Percentiles rank a stretch among this genome's conserved stretches.
phyloP scores from a whole-genome alignment of 306 rosid genomes.

The Castanopsis chinensis region DNA sequence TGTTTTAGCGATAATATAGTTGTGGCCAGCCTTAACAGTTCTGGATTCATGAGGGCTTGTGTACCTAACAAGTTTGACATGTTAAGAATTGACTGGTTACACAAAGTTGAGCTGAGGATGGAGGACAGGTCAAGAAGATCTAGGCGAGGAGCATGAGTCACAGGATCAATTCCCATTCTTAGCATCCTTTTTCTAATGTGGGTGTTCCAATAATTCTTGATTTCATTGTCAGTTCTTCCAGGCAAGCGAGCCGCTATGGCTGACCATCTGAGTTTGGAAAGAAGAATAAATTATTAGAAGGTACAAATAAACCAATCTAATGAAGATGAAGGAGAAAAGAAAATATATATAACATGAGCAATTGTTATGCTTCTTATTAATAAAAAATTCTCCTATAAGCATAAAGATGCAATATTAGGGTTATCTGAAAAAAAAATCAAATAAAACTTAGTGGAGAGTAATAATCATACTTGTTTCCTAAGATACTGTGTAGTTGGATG shows the following conservation, averaged over 20 bases:
- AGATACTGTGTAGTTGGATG: slow-evolving; percentile 74
- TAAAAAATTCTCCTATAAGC: not conserved
- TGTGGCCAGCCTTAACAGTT: slow-evolving; percentile 53
- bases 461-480: slow-evolving; percentile 83
- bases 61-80: slow-evolving; percentile 52
- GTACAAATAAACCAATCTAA: not conserved
- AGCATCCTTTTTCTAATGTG: slow-evolving; percentile 79
- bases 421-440: not conserved
- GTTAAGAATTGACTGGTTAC: slow-evolving; percentile 50
- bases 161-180: slow-evolving; percentile 80
- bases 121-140: slow-evolving; percentile 80
- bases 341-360: not conserved
- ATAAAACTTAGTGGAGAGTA: not conserved
- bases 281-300: not conserved
- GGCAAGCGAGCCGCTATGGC: slow-evolving; percentile 86
- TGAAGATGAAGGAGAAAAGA: not conserved
- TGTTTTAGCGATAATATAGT: slow-evolving; percentile 48
- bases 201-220: slow-evolving; percentile 95
- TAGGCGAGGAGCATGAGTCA: slow-evolving; percentile 85
- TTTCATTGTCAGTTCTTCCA: slow-evolving; percentile 91
- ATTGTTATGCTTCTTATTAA: not conserved
- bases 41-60: slow-evolving; percentile 60
- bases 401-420: not conserved
- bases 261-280: slow-evolving; percentile 64
- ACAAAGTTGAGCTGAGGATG: slow-evolving; percentile 45